Evolutionary conservation across 768 basidiomycete species (phyloP).

Genomic region (Lentinula sp.): DNA sequence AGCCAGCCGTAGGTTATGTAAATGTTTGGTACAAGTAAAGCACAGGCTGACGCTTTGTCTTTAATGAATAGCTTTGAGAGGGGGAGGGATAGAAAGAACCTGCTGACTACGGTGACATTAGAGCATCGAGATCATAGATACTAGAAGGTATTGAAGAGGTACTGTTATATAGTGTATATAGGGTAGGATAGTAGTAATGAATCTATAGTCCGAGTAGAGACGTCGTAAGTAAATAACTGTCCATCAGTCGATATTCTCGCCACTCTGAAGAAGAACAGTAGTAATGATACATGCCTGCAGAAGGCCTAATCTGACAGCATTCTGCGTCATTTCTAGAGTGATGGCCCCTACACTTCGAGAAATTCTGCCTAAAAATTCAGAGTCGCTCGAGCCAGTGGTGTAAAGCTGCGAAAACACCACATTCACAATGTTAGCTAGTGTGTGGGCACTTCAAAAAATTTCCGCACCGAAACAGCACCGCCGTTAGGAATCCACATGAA

Average conservation of each 20-base stretch:
- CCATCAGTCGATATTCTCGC: constrained; percentile 36
- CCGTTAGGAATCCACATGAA: constrained; percentile 34
- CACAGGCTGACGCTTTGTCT: no score
- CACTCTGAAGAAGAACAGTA: constrained; percentile 37
- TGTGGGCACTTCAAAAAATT: background rate
- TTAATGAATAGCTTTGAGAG: no score
- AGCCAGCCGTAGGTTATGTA: no score
- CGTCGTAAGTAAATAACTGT: no score
- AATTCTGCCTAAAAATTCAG: constrained; percentile 32
- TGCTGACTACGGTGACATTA: no score
- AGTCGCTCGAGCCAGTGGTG: constrained; percentile 16
- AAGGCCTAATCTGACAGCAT: constrained; percentile 39
- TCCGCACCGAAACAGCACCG: constrained; percentile 28
- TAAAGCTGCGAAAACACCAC: constrained; percentile 24
- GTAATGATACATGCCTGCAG: constrained; percentile 39
- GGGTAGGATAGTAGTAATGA: background rate
- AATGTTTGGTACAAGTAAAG: no score
- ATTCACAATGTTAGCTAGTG: constrained; percentile 1
- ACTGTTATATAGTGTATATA: background rate
- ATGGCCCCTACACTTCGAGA: constrained; percentile 23
- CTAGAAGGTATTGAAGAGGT: no score
- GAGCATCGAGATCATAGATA: no score
- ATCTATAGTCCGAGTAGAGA: no score
- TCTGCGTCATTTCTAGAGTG: constrained; percentile 38
- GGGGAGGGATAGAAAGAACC: no score